phyloP scores from a whole-genome alignment of 2,329 filamentous ascomycete species.

The Hypoxylon sp. region DNA sequence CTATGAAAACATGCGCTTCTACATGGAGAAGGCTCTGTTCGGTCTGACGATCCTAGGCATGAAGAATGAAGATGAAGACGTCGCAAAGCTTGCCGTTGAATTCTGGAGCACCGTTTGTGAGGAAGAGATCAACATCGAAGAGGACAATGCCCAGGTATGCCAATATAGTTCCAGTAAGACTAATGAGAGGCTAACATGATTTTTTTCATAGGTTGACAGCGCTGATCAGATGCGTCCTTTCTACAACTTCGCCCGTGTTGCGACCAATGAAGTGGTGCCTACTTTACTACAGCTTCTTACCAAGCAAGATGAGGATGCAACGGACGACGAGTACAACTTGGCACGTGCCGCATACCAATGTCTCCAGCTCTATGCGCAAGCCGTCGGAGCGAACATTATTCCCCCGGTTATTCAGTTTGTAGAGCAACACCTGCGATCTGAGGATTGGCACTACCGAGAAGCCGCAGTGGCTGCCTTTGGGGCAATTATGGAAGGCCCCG shows the following conservation, averaged over 20 bases:
- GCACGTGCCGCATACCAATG: slow-evolving; percentile 97
- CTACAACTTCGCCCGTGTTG: slow-evolving; percentile 95
- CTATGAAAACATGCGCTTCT: slow-evolving; percentile 99
- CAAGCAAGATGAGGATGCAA: slow-evolving; percentile 97
- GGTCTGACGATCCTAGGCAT: slow-evolving; percentile 97
- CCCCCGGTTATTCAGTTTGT: slow-evolving; percentile 90
- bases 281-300: slow-evolving; percentile 90
- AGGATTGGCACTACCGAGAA: slow-evolving; percentile 96
- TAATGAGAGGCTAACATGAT: slow-evolving; percentile 27
- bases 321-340: slow-evolving; percentile 97
- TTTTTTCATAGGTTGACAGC: slow-evolving; percentile 72
- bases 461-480: slow-evolving; percentile 97
- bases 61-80: slow-evolving; percentile 98
- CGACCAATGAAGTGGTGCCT: slow-evolving; percentile 93
- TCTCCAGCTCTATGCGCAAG: slow-evolving; percentile 93
- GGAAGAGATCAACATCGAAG: slow-evolving; percentile 97
- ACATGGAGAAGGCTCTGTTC: slow-evolving; percentile 99
- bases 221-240: slow-evolving; percentile 88
- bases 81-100: slow-evolving; percentile 96
- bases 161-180: slow-evolving; percentile 6
- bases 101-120: slow-evolving; percentile 99
- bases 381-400: slow-evolving; percentile 86
- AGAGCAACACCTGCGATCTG: slow-evolving; percentile 87
- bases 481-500: slow-evolving; percentile 98
- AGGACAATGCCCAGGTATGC: slow-evolving; percentile 87